A percentile compares a stretch with the other conserved stretches of the same genome.
phyloP scores from a whole-genome alignment of 306 rosid species.

The Psophocarpus tetragonolobus region DNA sequence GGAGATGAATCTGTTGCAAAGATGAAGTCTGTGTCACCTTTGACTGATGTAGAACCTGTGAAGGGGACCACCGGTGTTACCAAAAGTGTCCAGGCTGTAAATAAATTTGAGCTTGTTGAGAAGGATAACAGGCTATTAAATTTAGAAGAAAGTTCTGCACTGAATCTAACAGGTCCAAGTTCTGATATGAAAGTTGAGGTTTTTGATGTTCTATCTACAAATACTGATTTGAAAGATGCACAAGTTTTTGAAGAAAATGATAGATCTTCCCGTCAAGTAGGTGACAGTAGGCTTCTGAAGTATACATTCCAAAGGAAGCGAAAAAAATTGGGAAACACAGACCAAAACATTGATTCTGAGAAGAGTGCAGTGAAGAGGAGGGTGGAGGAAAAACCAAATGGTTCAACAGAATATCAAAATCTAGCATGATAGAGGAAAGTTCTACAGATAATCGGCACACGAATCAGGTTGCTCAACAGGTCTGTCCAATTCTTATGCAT shows the following conservation, averaged over 20 bases:
- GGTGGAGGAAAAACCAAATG: conserved; percentile 38
- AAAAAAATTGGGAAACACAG: conserved; percentile 48
- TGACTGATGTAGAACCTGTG: conserved; percentile 42
- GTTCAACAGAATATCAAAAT: conserved; percentile 37
- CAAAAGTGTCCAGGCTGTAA: conserved; percentile 29
- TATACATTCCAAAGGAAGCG: conserved; percentile 75
- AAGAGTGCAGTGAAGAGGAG: conserved; percentile 45
- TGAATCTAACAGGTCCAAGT: conserved; percentile 29
- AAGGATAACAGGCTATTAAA: conserved; percentile 34
- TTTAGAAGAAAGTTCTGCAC: conserved; percentile 29
- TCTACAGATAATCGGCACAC: conserved; percentile 52
- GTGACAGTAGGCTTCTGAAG: conserved; percentile 46
- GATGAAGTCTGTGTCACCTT: conserved; percentile 40
- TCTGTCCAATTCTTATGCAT: conserved; percentile 37
- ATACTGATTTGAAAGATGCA: conserved; percentile 33
- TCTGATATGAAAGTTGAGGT: conserved; percentile 32
- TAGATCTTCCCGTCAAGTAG: conserved; percentile 41
- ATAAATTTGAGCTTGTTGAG: conserved; percentile 31
- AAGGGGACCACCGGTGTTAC: conserved; percentile 41
- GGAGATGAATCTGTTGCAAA: conserved; percentile 43
- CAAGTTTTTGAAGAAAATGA: conserved; percentile 39
- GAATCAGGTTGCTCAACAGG: conserved; percentile 68
- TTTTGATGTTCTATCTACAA: conserved; percentile 30
- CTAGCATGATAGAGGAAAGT: conserved; percentile 37
- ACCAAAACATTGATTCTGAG: conserved; percentile 42